Percentiles rank a stretch among this genome's conserved stretches.
Evolutionary conservation across 2,329 filamentous ascomycete species (phyloP).

Genomic region (Alternaria metachromatica): DNA sequence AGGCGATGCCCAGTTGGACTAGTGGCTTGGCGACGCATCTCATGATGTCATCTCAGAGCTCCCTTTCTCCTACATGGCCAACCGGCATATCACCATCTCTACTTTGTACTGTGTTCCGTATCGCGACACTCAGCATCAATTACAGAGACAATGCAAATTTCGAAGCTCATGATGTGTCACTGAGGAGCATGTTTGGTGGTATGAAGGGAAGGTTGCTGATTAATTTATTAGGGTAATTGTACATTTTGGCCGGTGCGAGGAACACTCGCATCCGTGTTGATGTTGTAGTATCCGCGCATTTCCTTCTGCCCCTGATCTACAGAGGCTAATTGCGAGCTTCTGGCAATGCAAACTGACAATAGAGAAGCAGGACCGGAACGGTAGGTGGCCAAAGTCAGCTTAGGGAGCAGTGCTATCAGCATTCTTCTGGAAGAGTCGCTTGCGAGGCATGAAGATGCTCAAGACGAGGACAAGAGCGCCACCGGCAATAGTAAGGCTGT

Average conservation of each 20-base stretch:
- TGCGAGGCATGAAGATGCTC: background rate
- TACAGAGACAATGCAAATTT: background rate
- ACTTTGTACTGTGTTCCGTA: background rate
- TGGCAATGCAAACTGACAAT: background rate
- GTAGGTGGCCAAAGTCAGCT: background rate
- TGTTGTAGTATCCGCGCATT: background rate
- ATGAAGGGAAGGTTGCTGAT: background rate
- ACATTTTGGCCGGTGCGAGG: background rate
- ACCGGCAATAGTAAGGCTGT: conserved; percentile 3
- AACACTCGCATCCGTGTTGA: background rate
- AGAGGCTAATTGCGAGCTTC: background rate
- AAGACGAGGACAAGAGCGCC: background rate
- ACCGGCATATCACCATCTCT: background rate
- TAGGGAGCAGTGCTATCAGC: background rate
- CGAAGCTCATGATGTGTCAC: background rate
- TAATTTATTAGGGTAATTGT: background rate
- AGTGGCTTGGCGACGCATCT: background rate
- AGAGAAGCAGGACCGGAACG: background rate
- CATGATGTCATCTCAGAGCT: background rate
- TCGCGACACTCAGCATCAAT: background rate
- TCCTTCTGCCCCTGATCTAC: background rate
- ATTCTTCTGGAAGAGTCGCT: background rate
- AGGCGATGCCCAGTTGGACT: background rate
- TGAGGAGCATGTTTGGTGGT: background rate
- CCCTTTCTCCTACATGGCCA: background rate